Conservation (phyloP, 805 yeast genomes). For the Pichia heedii region DNA sequence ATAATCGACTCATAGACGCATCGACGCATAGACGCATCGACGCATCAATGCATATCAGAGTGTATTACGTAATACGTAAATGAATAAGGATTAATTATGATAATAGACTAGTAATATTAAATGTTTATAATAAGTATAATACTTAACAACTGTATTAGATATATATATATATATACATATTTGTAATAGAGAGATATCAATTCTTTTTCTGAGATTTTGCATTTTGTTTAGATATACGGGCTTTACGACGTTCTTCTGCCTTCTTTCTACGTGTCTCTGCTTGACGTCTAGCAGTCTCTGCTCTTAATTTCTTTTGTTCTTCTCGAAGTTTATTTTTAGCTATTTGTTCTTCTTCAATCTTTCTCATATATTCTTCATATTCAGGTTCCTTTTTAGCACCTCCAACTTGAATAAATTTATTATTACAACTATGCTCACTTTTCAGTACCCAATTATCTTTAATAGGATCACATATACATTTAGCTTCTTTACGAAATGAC, state of each 20-base stretch:
- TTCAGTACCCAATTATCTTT: slow-evolving; percentile 57
- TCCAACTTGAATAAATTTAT: slow-evolving; percentile 18
- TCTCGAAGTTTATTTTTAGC: neutral
- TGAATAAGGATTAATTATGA: too few relatives aligned
- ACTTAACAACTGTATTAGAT: too few relatives aligned
- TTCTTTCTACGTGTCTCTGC: slow-evolving; percentile 4
- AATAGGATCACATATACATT: slow-evolving; percentile 64
- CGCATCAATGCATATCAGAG: too few relatives aligned
- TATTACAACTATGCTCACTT: slow-evolving; percentile 21
- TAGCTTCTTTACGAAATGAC: slow-evolving; percentile 40
- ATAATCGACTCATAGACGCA: too few relatives aligned
- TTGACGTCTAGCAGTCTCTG: slow-evolving; percentile 10
- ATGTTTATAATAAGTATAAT: too few relatives aligned
- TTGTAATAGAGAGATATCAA: too few relatives aligned
- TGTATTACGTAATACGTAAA: too few relatives aligned
- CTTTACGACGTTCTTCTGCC: slow-evolving; percentile 6
- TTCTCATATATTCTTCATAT: neutral
- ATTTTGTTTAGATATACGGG: neutral
- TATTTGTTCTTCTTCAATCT: neutral
- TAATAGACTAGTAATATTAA: too few relatives aligned
- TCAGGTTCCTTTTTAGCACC: neutral
- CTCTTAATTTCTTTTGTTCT: slow-evolving; percentile 4
- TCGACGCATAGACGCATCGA: too few relatives aligned
- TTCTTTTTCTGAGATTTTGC: too few relatives aligned
- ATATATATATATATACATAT: too few relatives aligned